Conservation (phyloP, 306 rosid genomes). For the Lathyrus tuberosus region DNA sequence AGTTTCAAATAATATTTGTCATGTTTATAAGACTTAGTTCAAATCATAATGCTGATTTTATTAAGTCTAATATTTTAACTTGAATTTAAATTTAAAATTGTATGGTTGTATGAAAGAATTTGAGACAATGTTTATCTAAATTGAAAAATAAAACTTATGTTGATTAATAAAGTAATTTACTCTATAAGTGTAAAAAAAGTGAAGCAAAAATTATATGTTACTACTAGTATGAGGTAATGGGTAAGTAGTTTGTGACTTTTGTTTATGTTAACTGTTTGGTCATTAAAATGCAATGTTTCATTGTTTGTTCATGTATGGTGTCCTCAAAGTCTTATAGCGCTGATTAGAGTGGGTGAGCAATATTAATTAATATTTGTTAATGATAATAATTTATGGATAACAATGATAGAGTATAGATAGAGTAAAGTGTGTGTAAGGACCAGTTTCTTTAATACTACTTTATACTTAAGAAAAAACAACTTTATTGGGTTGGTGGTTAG, state of each 20-base stretch:
- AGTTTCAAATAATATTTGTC: too few species aligned
- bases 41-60: too few species aligned
- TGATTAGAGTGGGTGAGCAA: not conserved
- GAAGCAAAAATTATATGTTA: not conserved
- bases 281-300: slow-evolving; percentile 18
- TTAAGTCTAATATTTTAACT: too few species aligned
- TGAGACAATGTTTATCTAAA: too few species aligned
- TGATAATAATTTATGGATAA: not conserved
- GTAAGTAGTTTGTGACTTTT: not conserved
- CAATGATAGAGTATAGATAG: not conserved
- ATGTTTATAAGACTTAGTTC: too few species aligned
- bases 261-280: slow-evolving; percentile 8
- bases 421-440: slow-evolving; percentile 9
- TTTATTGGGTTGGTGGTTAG: slow-evolving; percentile 10
- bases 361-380: not conserved
- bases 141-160: too few species aligned
- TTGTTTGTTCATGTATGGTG: slow-evolving; percentile 19
- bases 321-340: not conserved
- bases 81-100: too few species aligned
- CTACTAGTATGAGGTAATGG: not conserved
- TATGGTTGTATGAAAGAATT: too few species aligned
- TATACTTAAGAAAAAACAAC: not conserved
- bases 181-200: not conserved
- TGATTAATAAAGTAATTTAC: too few species aligned
- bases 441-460: not conserved